phyloP scores from a whole-genome alignment of 768 basidiomycete species.

The Amanita polypyramis region DNA sequence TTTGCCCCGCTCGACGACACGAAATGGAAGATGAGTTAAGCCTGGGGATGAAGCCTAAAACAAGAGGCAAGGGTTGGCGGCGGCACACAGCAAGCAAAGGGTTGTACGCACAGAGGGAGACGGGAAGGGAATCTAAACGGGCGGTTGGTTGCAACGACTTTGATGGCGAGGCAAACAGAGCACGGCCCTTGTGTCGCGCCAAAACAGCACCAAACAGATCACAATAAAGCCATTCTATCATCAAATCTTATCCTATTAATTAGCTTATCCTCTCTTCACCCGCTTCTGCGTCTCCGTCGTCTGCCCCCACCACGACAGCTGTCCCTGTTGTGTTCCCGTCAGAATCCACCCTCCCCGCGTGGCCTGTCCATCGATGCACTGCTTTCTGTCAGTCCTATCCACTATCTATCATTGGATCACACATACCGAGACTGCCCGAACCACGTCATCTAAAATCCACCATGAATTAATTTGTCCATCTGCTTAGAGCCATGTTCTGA shows the following conservation, averaged over 20 bases:
- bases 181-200: conserved; percentile 25
- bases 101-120: conserved; percentile 11
- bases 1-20: conserved; percentile 13
- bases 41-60: neutral
- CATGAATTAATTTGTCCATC: conserved; percentile 9
- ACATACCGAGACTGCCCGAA: conserved; percentile 32
- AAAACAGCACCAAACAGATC: conserved; percentile 26
- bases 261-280: conserved; percentile 1
- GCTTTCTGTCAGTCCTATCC: neutral
- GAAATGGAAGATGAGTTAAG: conserved; percentile 1
- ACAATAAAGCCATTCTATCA: conserved; percentile 8
- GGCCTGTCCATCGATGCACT: conserved; percentile 39
- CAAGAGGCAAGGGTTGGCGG: neutral
- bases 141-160: conserved; percentile 32
- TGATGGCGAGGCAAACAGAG: conserved; percentile 27
- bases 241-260: neutral
- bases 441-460: conserved; percentile 23
- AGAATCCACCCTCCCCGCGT: conserved; percentile 34
- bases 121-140: conserved; percentile 22
- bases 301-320: conserved; percentile 49
- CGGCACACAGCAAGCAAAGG: conserved; percentile 3
- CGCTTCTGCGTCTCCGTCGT: conserved; percentile 7
- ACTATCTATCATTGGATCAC: neutral
- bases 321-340: conserved; percentile 46
- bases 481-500: conserved; percentile 10